phyloP scores from a whole-genome alignment of 2,329 filamentous ascomycete genomes.

The Sporothrix luriei region DNA sequence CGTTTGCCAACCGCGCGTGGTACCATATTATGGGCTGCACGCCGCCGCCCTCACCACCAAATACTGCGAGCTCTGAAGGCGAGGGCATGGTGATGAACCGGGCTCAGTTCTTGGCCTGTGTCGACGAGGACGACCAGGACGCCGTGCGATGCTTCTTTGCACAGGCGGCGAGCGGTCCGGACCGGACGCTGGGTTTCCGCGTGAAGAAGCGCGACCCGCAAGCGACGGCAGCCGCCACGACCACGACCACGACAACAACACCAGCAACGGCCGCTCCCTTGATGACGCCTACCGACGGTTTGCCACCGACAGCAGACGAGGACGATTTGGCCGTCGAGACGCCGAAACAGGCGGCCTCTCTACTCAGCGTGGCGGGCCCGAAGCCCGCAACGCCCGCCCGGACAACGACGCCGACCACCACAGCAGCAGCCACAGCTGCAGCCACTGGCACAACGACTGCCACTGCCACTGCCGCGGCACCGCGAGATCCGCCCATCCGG shows the following conservation, averaged over 20 bases:
- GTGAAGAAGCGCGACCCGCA: slow-evolving; percentile 42
- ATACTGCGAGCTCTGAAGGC: slow-evolving; percentile 29
- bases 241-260: no score
- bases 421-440: background rate
- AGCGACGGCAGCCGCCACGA: slow-evolving; percentile 37
- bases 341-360: slow-evolving; percentile 42
- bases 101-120: slow-evolving; percentile 47
- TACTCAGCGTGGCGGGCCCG: slow-evolving; percentile 30
- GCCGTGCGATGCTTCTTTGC: slow-evolving; percentile 49
- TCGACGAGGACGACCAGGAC: slow-evolving; percentile 52
- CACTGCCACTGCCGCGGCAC: background rate
- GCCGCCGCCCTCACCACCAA: slow-evolving; percentile 17
- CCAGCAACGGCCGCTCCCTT: background rate
- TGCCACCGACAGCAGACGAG: slow-evolving; percentile 1
- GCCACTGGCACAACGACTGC: background rate
- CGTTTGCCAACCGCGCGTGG: slow-evolving; percentile 72
- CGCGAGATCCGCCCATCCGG: background rate
- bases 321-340: slow-evolving; percentile 39
- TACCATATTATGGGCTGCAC: slow-evolving; percentile 55
- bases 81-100: slow-evolving; percentile 19
- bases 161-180: slow-evolving; percentile 46
- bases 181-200: slow-evolving; percentile 53
- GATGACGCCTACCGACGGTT: background rate
- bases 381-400: background rate
- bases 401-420: slow-evolving; percentile 5